Evolutionary conservation across 106 monocot genomes (phyloP).

Genomic region (Chionographis japonica): DNA sequence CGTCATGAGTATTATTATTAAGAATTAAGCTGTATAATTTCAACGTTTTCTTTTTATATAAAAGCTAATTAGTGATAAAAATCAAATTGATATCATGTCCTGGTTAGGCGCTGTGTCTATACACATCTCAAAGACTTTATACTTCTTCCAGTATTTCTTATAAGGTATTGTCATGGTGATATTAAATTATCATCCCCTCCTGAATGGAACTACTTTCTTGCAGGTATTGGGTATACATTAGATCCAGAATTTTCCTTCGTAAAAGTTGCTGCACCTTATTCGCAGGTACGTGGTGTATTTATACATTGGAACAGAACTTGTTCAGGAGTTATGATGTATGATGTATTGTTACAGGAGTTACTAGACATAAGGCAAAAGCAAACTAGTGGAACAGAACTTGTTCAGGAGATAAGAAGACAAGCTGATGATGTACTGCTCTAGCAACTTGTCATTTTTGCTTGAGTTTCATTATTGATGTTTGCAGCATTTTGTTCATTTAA

Average conservation of each 20-base stretch:
- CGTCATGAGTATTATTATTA: too few relatives aligned
- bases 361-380: slow-evolving; percentile 62
- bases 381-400: slow-evolving; percentile 52
- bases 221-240: slow-evolving; percentile 84
- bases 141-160: too few relatives aligned
- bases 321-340: too few relatives aligned
- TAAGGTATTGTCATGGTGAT: too few relatives aligned
- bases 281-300: slow-evolving; percentile 47
- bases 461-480: neutral
- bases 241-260: slow-evolving; percentile 95
- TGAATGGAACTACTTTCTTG: slow-evolving; percentile 4
- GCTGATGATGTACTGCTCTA: slow-evolving; percentile 63
- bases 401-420: slow-evolving; percentile 73
- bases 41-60: too few relatives aligned
- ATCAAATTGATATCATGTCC: too few relatives aligned
- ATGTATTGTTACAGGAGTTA: slow-evolving; percentile 54
- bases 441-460: neutral
- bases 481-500: neutral
- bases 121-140: too few relatives aligned
- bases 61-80: too few relatives aligned
- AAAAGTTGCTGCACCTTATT: slow-evolving; percentile 92
- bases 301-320: too few relatives aligned
- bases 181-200: too few relatives aligned
- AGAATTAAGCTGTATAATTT: too few relatives aligned
- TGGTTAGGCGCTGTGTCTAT: too few relatives aligned